These are phyloP conservation scores for Eimeria maxima DNA, from an alignment of 169 alveolate species.

Conservation along the genomic window DNA sequence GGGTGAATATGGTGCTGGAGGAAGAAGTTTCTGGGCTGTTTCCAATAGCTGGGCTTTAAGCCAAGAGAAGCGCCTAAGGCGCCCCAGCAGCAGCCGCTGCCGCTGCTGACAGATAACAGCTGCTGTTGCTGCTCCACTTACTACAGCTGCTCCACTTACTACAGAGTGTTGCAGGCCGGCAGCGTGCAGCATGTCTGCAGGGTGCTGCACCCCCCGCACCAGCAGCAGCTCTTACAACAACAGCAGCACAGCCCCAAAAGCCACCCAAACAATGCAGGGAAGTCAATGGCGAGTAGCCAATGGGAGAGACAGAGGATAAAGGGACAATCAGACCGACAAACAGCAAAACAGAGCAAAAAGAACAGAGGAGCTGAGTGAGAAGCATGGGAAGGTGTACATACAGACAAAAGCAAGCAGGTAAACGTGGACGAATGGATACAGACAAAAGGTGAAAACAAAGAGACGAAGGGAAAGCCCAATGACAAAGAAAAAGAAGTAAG, in stretches of 20 bases:
- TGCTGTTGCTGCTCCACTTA: not conserved
- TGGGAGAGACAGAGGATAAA: no score
- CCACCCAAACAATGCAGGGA: not conserved
- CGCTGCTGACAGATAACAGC: not conserved
- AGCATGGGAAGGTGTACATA: not conserved
- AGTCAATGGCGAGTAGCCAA: no score
- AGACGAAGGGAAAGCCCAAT: not conserved
- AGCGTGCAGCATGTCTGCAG: not conserved
- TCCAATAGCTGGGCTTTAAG: not conserved
- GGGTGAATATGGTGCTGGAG: not conserved
- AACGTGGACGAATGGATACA: not conserved
- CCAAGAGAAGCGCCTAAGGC: not conserved
- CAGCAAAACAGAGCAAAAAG: not conserved
- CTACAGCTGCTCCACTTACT: not conserved
- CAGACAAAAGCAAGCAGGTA: not conserved
- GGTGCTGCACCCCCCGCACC: not conserved
- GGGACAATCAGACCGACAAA: not conserved
- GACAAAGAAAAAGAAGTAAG: not conserved
- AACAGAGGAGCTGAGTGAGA: not conserved
- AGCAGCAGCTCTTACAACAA: not conserved
- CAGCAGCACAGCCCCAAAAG: not conserved
- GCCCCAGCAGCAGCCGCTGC: not conserved
- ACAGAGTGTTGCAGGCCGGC: no score
- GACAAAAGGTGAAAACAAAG: not conserved
- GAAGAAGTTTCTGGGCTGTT: not conserved